These are phyloP conservation scores for Vaccinium macrocarpon DNA, from an alignment of 148 eudicot genomes.

Conservation along the genomic window DNA sequence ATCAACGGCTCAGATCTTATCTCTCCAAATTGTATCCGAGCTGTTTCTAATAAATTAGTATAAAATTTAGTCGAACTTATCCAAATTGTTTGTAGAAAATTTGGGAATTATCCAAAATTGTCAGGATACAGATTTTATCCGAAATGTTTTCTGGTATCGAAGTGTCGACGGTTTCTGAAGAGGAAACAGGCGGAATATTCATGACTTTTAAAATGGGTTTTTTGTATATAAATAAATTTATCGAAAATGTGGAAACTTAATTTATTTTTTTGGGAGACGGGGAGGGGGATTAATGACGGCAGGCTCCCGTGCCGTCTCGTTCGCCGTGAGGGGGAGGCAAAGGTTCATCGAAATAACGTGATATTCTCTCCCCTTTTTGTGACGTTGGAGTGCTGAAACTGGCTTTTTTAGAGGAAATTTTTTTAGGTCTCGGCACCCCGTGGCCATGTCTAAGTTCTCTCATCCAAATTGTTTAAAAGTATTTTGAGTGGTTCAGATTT, in stretches of 20 bases:
- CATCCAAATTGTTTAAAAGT: too few relatives aligned
- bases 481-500: too few relatives aligned
- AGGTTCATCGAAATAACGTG: constrained; percentile 40
- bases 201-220: not conserved
- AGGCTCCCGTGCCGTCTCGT: constrained; percentile 42
- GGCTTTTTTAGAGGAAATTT: not conserved
- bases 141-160: constrained; percentile 17
- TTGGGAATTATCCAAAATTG: not conserved
- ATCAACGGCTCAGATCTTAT: too few relatives aligned
- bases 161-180: constrained; percentile 17
- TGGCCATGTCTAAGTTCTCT: too few relatives aligned
- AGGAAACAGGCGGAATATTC: constrained; percentile 18
- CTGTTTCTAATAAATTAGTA: not conserved
- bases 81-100: not conserved
- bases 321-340: constrained; percentile 31
- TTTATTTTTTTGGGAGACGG: not conserved
- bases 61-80: not conserved
- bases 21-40: too few relatives aligned
- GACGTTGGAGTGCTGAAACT: constrained; percentile 17
- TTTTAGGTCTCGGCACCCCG: too few relatives aligned
- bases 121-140: constrained; percentile 16
- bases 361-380: constrained; percentile 18
- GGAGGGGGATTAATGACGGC: constrained; percentile 15
- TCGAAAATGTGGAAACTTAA: not conserved
- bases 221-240: not conserved